These are phyloP conservation scores for Calonectria ilicicola DNA, from an alignment of 2,329 filamentous ascomycete species.

Conservation along the genomic window DNA sequence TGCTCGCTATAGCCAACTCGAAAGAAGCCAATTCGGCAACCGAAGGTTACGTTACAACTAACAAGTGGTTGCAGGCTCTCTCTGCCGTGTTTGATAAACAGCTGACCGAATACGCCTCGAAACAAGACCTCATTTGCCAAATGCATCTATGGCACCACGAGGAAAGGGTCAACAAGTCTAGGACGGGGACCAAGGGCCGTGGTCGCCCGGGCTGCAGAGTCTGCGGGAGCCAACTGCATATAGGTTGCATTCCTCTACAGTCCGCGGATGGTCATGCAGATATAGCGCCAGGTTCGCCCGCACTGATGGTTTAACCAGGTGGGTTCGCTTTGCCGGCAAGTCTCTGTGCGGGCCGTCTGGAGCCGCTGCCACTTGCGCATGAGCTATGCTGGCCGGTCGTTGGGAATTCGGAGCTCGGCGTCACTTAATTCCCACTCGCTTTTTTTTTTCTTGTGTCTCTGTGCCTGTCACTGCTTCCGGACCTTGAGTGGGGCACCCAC, in stretches of 20 bases:
- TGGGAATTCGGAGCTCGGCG: constrained; percentile 5
- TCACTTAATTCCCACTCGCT: constrained; percentile 6
- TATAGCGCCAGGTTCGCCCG: constrained; percentile 2
- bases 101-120: constrained; percentile 5
- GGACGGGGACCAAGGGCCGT: not conserved
- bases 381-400: not conserved
- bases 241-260: not conserved
- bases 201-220: not conserved
- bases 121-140: not conserved
- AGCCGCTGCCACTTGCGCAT: not conserved
- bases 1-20: not conserved
- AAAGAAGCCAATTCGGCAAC: not conserved
- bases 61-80: too few species aligned
- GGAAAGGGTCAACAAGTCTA: not conserved
- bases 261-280: not conserved
- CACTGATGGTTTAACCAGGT: not conserved
- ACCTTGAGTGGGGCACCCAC: constrained; percentile 26
- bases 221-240: not conserved
- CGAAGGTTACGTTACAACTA: not conserved
- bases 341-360: not conserved
- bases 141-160: not conserved
- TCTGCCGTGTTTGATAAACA: not conserved
- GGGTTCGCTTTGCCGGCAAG: not conserved
- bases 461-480: not conserved
- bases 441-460: not conserved